Evolutionary conservation across 768 basidiomycete species (phyloP), one percentile per base, ranked within the genome.

Genomic region (Trametes cubensis): DNA sequence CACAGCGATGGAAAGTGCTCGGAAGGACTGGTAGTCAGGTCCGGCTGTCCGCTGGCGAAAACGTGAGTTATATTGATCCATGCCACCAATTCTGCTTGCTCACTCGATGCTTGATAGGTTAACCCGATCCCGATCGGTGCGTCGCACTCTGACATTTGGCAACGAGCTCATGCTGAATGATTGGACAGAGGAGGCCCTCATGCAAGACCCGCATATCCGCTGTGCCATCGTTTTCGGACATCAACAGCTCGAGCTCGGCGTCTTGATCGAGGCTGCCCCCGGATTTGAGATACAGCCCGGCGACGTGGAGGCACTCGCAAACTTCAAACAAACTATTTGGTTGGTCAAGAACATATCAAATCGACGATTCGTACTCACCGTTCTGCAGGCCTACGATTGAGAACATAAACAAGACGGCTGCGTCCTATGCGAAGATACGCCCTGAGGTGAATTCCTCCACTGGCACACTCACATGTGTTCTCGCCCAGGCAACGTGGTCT

Each of bases 361-460:
- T 34, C 10, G 10, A 34, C 5, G 10, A 11, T 34, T 6, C 34
- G 10, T 11, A 6, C 21, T 21, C 21, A 28, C 41, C 49, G 6
- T 10, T 13, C 34, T 51, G 18, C 41, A 80, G 77, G 77, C 70
- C 76, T 0, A 76, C 68, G 14, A 66, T 80, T 1, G 73, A 80
- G 62, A 60, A 72, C 41, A 69, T 74, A 55, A 82, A 81, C 58
- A 62, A 60, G 23, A 70, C 65, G 39, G 77, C 78, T 1, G 79
- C 80, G 14, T 60, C 67, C 13, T 77, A 80, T 62, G 78, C 78
- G 1, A 63, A 76, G 34, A 67, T 81, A 13, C 78, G 79, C 64
- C 79, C 78, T 55, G 76, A 80, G 72, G 79, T 79, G 38, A n/a
- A 42, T 44, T n/a, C 39, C 30, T 15, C 53, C 26, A 13, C 18